Evolutionary conservation across 1,284 basidiomycete species (phyloP), one percentile per base, ranked within the genome.

Genomic region (Cystobasidium pallidum): DNA sequence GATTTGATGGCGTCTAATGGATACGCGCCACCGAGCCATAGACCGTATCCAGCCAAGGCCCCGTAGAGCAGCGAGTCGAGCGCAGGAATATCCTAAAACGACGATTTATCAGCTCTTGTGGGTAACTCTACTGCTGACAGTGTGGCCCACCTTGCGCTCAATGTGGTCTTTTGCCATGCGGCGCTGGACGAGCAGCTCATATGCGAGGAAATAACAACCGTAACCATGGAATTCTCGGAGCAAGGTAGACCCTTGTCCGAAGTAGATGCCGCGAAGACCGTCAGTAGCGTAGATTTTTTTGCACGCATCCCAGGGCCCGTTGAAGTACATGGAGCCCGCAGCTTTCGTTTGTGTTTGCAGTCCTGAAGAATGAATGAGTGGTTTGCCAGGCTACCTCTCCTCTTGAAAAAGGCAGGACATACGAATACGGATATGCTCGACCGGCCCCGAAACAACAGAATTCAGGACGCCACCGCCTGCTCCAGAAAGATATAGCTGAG

Each of bases 401-500:
- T 41, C 54, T 65, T 15, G 8, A 8, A 19, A 52, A 54, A 34
- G 54, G 75, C 26, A 64, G 21, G 21, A 51, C 62, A 6, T 36
- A 64, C 94, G 90, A 78, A 98, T 98, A 84, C 95, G 91, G 78
- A 98, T 93, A 80, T 98, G 94, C 81, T 99, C 95, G 15, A 99
- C 93, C 1, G 95, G 95, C 1, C 93, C 92, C 0, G 94, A 94
- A 21, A 97, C 91, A 68, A 94, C 85, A 52, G 91, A 89, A 80
- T 98, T 99, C 17, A 92, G 90, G 26, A 97, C 81, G 41, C 95
- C 94, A 28, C 94, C 94, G 34, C 87, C 82, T 1, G 92, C 87
- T 75, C 94, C 94, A 3, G 92, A 86, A 0, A 84, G 78, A 76
- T 92, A 87, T 21, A 95, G 84, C 81, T 97, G 93, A 11, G 80